Evolutionary conservation across 495 filamentous ascomycete species (phyloP), one percentile per base, ranked within the genome.

Genomic region (Trichoderma parareesei): DNA sequence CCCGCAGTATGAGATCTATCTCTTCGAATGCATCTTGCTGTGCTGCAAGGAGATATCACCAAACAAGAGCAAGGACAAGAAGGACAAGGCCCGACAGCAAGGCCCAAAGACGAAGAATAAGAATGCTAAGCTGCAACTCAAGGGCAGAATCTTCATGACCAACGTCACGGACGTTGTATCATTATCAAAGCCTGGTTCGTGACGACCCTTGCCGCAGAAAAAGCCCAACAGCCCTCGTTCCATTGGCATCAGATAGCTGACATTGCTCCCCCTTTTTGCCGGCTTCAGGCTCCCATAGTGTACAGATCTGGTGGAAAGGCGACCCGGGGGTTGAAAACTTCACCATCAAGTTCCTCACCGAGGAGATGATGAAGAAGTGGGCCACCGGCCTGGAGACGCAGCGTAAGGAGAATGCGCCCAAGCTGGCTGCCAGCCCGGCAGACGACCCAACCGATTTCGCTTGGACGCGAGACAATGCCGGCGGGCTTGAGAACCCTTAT

Each of bases 261-360:
- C 71, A 20, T 48, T 41, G 6, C 11, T 3, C 11, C 40, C 40
- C 40, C 44, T 69, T 57, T 40, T 27, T 27, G 27, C 27, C 27
- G 27, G 27, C 18, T 46, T 40, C 66, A 94, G 92, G 91, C 55
- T 91, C 90, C 18, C 96, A 97, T 70, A 92, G 90, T 0, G 89
- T 97, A 49, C 94, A 98, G 73, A 98, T 98, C 60, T 98, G 91
- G 79, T 98, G 94, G 94, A 98, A 94, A 72, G 95, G 93, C 5
- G 94, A 98, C 68, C 90, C 93, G 5, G 90, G 91, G 0, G 92
- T 98, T 6, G 94, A 98, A 73, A 96, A 94, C 71, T 98, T 98
- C 73, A 85, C 93, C 70, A 95, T 98, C 70, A 88, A 88, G 65
- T 98, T 96, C 74, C 79, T 81, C 38, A 96, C 91, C 65, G 95